Percentiles rank a stretch among this genome's conserved stretches.
Evolutionary conservation across 2,329 filamentous ascomycete species (phyloP).

Genomic region (Emmonsiellopsis sp.): DNA sequence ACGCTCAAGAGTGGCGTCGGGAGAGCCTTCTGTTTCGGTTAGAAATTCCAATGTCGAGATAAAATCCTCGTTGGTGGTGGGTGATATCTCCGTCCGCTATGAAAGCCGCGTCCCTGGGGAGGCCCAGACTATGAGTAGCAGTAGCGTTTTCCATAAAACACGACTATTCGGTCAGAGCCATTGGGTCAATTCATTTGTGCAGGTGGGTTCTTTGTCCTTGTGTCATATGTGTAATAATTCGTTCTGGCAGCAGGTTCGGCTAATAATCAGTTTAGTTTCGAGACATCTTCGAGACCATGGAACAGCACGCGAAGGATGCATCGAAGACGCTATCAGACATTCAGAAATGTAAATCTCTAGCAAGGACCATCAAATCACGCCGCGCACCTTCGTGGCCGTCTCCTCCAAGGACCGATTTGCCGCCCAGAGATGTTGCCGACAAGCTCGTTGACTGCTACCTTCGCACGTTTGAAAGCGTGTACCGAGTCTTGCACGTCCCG

Average conservation of each 20-base stretch:
- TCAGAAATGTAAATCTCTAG: conserved; percentile 43
- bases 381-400: conserved; percentile 9
- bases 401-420: conserved; percentile 35
- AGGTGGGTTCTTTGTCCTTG: conserved; percentile 30
- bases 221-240: too few species aligned
- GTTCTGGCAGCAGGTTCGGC: neutral
- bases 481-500: conserved; percentile 50
- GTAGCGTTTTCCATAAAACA: conserved; percentile 45
- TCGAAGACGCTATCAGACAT: conserved; percentile 29
- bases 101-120: conserved; percentile 27
- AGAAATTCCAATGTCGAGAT: conserved; percentile 28
- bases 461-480: conserved; percentile 47
- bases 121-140: conserved; percentile 23
- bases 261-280: conserved; percentile 23
- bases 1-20: conserved; percentile 15
- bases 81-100: conserved; percentile 36
- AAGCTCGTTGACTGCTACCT: conserved; percentile 47
- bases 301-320: conserved; percentile 20
- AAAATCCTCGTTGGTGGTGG: conserved; percentile 30
- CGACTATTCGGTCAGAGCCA: conserved; percentile 45
- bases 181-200: conserved; percentile 39
- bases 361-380: conserved; percentile 39
- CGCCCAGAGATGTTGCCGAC: conserved; percentile 38
- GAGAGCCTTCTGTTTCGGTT: conserved; percentile 11
- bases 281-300: conserved; percentile 12